A percentile compares a stretch with the other conserved stretches of the same genome.
Conservation (phyloP, 441 rosid genomes). For the Gossypium laxum region DNA sequence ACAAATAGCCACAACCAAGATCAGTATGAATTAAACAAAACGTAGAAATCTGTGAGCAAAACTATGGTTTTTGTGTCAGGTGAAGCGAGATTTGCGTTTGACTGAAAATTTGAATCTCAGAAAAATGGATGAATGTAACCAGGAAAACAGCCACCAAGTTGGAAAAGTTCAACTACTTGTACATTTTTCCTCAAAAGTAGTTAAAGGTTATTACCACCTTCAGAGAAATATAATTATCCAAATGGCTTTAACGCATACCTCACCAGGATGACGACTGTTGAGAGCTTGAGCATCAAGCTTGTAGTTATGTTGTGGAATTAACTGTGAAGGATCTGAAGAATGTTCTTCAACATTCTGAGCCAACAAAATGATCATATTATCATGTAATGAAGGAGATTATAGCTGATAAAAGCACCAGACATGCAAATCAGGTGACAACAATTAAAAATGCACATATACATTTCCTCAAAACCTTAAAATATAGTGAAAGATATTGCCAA, state of each 20-base stretch:
- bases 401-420: background rate
- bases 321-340: conserved; percentile 60
- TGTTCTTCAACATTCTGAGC: conserved; percentile 67
- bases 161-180: background rate
- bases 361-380: conserved; percentile 21
- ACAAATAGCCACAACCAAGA: background rate
- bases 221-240: background rate
- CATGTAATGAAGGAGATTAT: background rate
- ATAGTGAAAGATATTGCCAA: background rate
- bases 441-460: background rate
- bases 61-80: background rate
- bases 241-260: conserved; percentile 40
- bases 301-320: conserved; percentile 95
- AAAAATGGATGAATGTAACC: background rate
- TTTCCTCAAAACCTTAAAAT: background rate
- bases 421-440: background rate
- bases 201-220: background rate
- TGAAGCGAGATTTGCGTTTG: background rate
- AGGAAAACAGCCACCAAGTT: background rate
- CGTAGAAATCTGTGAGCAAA: background rate
- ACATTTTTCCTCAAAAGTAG: background rate
- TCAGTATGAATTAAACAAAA: background rate
- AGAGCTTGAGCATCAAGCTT: conserved; percentile 84
- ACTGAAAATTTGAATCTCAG: background rate
- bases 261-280: conserved; percentile 84